Conservation (phyloP, 2,329 filamentous ascomycete genomes). For the Xylaria hypoxylon region DNA sequence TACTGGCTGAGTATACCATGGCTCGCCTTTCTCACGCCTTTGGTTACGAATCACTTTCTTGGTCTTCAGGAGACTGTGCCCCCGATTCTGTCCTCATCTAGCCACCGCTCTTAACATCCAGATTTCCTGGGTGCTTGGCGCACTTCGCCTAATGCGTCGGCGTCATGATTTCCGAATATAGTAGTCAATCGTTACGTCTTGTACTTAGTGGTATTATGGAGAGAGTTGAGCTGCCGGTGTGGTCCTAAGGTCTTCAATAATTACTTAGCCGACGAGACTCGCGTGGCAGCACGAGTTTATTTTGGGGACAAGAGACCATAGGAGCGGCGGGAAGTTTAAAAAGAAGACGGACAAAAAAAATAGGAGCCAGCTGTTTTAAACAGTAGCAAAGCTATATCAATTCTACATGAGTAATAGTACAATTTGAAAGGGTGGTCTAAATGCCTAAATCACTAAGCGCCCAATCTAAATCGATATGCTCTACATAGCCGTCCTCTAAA, state of each 20-base stretch:
- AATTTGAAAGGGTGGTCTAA: no score
- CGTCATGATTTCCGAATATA: constrained; percentile 22
- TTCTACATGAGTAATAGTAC: no score
- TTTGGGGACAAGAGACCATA: background rate
- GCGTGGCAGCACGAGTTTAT: background rate
- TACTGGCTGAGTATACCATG: constrained; percentile 7
- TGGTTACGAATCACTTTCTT: constrained; percentile 6
- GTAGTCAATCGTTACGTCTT: background rate
- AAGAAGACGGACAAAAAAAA: no score
- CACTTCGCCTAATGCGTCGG: constrained; percentile 26
- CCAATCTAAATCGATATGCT: no score
- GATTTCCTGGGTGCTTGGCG: constrained; percentile 21
- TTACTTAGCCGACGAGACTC: background rate
- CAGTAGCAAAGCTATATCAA: no score
- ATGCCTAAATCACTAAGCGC: no score
- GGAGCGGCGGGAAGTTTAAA: no score
- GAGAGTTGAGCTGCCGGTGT: background rate
- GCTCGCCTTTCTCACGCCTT: background rate
- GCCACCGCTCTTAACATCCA: constrained; percentile 9
- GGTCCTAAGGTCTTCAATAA: background rate
- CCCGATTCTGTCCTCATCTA: constrained; percentile 14
- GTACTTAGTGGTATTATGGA: background rate
- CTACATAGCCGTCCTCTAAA: no score
- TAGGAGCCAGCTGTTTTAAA: no score
- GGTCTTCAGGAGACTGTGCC: background rate